phyloP scores from a whole-genome alignment of 805 yeast genomes.

The Sporopachydermia quercuum region DNA sequence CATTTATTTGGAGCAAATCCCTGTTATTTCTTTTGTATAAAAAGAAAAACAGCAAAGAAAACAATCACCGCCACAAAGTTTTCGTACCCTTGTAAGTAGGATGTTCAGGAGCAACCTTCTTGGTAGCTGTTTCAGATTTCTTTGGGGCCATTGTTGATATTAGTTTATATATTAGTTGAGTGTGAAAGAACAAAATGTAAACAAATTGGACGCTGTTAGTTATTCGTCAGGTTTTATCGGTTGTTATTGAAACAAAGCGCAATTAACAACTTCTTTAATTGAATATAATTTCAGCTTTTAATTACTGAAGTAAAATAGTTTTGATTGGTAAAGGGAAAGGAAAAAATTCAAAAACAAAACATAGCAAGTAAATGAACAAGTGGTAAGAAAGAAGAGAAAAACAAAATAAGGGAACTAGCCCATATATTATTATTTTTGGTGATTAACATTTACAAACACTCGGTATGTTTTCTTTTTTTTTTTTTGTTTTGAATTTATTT shows the following conservation, averaged over 20 bases:
- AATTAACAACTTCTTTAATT: no score
- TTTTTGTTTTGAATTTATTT: no score
- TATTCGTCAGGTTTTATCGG: no score
- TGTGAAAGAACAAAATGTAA: background rate
- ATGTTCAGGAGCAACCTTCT: constrained; percentile 15
- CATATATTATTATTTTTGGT: constrained; percentile 1
- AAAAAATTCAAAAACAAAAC: background rate
- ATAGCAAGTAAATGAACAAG: background rate
- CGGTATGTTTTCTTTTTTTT: background rate
- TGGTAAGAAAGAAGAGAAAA: constrained; percentile 1
- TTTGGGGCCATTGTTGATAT: constrained; percentile 12
- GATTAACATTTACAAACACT: no score
- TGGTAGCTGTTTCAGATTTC: constrained; percentile 9
- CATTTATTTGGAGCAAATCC: background rate
- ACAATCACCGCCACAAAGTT: constrained; percentile 1
- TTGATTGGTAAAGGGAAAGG: no score
- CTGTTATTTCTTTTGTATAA: background rate
- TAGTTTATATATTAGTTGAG: no score
- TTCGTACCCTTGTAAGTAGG: constrained; percentile 24
- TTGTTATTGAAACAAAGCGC: no score
- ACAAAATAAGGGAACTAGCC: background rate
- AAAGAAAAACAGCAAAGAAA: constrained; percentile 1
- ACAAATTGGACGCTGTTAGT: background rate
- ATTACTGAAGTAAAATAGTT: no score
- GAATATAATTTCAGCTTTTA: no score